phyloP scores from a whole-genome alignment of 352 stramenopile species.

The Globisporangium carolinianum region DNA sequence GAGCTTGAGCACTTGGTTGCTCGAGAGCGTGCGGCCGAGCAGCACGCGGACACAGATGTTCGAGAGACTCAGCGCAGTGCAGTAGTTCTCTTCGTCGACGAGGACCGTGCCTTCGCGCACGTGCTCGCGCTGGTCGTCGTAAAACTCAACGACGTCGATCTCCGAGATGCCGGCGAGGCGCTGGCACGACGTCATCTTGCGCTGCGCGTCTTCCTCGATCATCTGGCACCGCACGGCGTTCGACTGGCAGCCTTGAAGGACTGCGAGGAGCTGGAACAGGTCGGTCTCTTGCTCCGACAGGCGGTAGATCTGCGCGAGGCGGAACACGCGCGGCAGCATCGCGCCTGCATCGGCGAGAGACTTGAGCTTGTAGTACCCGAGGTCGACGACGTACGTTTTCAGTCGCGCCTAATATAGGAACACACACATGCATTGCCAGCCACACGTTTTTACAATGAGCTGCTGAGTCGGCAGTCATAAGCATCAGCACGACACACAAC shows the following conservation, averaged over 20 bases:
- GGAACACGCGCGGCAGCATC: constrained; percentile 53
- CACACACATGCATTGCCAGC: too few species aligned
- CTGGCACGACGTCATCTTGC: constrained; percentile 69
- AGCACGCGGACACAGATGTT: constrained; percentile 80
- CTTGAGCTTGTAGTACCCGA: constrained; percentile 46
- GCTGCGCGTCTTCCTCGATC: constrained; percentile 76
- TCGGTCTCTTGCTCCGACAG: constrained; percentile 65
- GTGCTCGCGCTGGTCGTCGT: constrained; percentile 78
- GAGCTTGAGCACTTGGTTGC: constrained; percentile 79
- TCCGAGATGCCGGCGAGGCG: constrained; percentile 76
- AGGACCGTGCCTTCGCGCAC: constrained; percentile 85
- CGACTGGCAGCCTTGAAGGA: constrained; percentile 80
- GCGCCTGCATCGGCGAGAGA: constrained; percentile 29
- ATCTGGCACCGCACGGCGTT: constrained; percentile 81
- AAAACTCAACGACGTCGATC: constrained; percentile 80
- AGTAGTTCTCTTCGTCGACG: constrained; percentile 80
- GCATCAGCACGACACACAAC: too few species aligned
- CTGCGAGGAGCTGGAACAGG: constrained; percentile 75
- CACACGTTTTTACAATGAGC: too few species aligned
- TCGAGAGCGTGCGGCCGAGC: constrained; percentile 64
- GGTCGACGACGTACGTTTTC: constrained; percentile 50
- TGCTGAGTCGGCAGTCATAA: too few species aligned
- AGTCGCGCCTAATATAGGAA: constrained; percentile 17
- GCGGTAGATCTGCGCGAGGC: constrained; percentile 71
- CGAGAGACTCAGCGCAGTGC: constrained; percentile 63